Evolutionary conservation across 2,329 filamentous ascomycete species (phyloP), one percentile per base, ranked within the genome.

Genomic region (Ramichloridium luteum): DNA sequence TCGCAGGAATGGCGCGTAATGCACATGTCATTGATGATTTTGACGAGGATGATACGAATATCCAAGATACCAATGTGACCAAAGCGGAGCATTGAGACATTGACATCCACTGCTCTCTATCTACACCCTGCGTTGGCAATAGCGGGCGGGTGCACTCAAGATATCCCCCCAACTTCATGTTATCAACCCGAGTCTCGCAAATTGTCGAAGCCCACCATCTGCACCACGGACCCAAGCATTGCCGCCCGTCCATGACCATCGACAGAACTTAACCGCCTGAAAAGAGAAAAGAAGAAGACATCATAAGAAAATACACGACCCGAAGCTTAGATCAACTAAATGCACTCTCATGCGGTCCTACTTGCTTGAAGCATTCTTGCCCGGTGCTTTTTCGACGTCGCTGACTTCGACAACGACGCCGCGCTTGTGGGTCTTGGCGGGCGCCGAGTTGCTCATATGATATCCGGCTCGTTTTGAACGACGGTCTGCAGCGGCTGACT

Each of bases 381-480:
- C 35, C 6, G 47, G 48, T 46, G 51, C 56, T 16, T 51, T 47
- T 27, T 50, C 48, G 11, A 53, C 46, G 28, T 55, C 46, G 30
- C 47, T 37, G 16, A 44, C 43, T 26, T 41, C 41, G 4, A 48
- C 43, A 10, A 40, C 36, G 15, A 46, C 13, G 4, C 49, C 48
- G 12, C 46, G 34, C 39, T 49, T 50, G n/a, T 45, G 46, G 11
- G 30, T 34, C 28, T 31, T 30, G n/a, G 29, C 30, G 13, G 35
- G 35, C 12, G 34, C 33, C 16, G 27, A 28, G n/a, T 27, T 35
- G 20, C n/a, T n/a, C 38, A 47, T 39, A n/a, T 44, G 41, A 9
- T 47, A 23, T 2, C 44, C 47, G 8, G 34, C 39, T 11, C 47
- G 37, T 18, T 41, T 44, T 5, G 40, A 40, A 27, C 40, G 39